Conservation (phyloP, 805 yeast species). For the Candida golubevii region DNA sequence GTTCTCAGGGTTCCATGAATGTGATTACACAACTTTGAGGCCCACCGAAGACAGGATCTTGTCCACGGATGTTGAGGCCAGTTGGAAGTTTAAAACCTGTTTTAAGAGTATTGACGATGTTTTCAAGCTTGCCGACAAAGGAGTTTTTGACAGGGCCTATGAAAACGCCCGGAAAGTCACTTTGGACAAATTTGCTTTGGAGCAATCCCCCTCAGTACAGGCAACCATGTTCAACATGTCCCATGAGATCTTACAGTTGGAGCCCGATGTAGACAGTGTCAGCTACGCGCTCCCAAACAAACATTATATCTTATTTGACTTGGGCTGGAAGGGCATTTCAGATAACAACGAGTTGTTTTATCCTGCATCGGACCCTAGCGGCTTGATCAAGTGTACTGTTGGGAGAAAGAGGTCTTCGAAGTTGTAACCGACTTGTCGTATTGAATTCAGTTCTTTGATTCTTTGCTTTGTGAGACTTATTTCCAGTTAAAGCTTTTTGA, state of each 20-base stretch:
- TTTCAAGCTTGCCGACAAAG: constrained; percentile 49
- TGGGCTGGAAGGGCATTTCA: constrained; percentile 78
- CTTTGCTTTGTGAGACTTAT: no score
- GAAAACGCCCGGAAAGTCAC: constrained; percentile 63
- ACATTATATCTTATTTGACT: constrained; percentile 79
- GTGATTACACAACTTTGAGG: constrained; percentile 84
- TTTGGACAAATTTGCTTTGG: constrained; percentile 72
- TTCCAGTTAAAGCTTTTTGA: no score
- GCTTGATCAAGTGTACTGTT: constrained; percentile 83
- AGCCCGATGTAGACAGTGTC: constrained; percentile 58
- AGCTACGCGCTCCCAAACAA: constrained; percentile 83
- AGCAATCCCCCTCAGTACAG: constrained; percentile 91
- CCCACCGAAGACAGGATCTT: constrained; percentile 83
- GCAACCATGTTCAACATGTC: constrained; percentile 96
- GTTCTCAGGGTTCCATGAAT: constrained; percentile 81
- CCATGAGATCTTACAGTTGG: constrained; percentile 57
- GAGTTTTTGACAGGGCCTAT: constrained; percentile 63
- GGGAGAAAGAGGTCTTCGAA: constrained; percentile 52
- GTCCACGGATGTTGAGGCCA: constrained; percentile 78
- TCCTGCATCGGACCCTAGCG: constrained; percentile 91
- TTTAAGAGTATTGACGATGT: constrained; percentile 43
- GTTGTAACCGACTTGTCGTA: constrained; percentile 28
- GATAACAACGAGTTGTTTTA: constrained; percentile 82
- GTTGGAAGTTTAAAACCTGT: constrained; percentile 61
- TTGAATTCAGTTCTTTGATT: no score